These are phyloP conservation scores for Eucalyptus polyanthemos DNA, from an alignment of 345 rosid genomes.

Conservation along the genomic window DNA sequence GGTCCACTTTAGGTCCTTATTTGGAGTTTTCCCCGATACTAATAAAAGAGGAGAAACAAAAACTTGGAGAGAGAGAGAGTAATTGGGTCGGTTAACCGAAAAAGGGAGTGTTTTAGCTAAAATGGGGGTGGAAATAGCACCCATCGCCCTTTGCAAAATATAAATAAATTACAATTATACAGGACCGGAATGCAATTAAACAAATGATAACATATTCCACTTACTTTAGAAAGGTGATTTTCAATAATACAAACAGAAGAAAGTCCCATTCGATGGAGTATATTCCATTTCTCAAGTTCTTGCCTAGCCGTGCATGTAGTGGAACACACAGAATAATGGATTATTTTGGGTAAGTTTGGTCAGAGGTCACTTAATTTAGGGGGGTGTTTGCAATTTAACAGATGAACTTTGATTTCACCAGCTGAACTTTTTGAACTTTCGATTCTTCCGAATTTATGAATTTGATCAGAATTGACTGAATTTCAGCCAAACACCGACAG, in stretches of 20 bases:
- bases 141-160: too few species aligned
- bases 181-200: not conserved
- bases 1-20: accelerated
- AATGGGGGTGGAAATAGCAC: too few species aligned
- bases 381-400: not conserved
- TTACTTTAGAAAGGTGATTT: not conserved
- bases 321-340: not conserved
- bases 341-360: not conserved
- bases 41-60: too few species aligned
- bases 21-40: not conserved
- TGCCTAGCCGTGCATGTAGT: not conserved
- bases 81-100: too few species aligned
- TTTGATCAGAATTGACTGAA: not conserved
- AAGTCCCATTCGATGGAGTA: not conserved
- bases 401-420: not conserved
- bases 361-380: not conserved
- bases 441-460: not conserved
- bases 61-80: too few species aligned
- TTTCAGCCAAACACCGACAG: not conserved
- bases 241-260: not conserved
- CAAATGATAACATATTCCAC: not conserved
- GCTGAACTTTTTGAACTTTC: not conserved
- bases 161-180: too few species aligned
- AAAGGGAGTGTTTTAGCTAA: too few species aligned
- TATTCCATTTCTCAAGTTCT: not conserved